A percentile compares a stretch with the other conserved stretches of the same genome.
Evolutionary conservation across 23 red algal genomes (phyloP).

Genomic region (Agarophyton chilense): DNA sequence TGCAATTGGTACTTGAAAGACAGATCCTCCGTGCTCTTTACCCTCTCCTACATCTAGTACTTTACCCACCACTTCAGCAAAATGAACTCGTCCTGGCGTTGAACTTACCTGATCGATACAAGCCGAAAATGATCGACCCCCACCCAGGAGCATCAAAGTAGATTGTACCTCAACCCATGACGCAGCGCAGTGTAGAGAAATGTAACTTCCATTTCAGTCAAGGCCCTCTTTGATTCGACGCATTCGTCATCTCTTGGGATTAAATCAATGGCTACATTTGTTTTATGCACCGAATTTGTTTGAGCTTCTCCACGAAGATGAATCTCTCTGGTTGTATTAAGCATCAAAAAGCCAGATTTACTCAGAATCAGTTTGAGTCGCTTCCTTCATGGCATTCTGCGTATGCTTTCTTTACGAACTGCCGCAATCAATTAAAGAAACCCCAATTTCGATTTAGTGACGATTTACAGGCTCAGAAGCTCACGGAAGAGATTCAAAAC

Average conservation of each 20-base stretch:
- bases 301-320: constrained; percentile 60
- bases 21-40: neutral
- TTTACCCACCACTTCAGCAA: constrained; percentile 59
- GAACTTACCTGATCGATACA: constrained; percentile 55
- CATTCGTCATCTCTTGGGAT: constrained; percentile 33
- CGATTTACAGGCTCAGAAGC: no score
- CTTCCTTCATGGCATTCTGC: no score
- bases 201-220: constrained; percentile 52
- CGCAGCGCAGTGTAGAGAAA: constrained; percentile 31
- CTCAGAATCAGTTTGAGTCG: no score
- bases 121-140: constrained; percentile 55
- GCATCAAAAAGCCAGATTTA: constrained; percentile 5
- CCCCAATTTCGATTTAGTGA: no score
- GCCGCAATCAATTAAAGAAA: no score
- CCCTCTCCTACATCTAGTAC: neutral
- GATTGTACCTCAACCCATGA: constrained; percentile 62
- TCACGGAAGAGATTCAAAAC: no score
- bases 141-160: constrained; percentile 46
- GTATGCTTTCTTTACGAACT: no score
- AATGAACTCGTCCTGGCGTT: constrained; percentile 54
- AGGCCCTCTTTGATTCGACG: constrained; percentile 46
- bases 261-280: constrained; percentile 41
- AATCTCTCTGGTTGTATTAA: constrained; percentile 54
- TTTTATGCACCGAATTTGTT: constrained; percentile 19
- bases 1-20: constrained; percentile 72